These are phyloP conservation scores for Tetratostichococcus sp. DNA, from an alignment of 139 green algal genomes.

Conservation along the genomic window DNA sequence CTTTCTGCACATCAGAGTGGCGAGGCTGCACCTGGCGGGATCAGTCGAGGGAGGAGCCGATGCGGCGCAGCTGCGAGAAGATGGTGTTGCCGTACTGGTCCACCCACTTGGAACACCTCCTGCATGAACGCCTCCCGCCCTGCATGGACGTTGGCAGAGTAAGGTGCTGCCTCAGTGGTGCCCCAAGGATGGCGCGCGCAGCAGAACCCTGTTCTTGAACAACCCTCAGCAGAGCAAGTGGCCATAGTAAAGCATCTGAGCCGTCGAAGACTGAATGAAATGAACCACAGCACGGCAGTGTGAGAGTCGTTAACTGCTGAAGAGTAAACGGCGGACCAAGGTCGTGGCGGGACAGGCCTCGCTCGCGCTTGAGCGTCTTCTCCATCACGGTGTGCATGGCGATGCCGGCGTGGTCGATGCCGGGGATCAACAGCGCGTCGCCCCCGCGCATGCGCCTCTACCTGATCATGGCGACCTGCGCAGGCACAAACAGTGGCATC, in stretches of 20 bases:
- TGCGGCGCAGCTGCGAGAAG: slow-evolving; percentile 77
- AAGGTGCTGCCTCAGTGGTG: not conserved
- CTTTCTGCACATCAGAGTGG: too few species aligned
- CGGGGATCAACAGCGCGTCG: slow-evolving; percentile 92
- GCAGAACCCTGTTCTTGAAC: too few species aligned
- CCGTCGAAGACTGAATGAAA: too few species aligned
- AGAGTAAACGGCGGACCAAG: slow-evolving; percentile 64
- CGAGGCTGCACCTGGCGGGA: slow-evolving; percentile 21
- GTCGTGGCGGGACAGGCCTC: slow-evolving; percentile 81
- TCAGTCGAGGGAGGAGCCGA: slow-evolving; percentile 92
- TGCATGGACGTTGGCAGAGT: slow-evolving; percentile 14
- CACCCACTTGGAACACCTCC: slow-evolving; percentile 84
- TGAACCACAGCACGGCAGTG: too few species aligned
- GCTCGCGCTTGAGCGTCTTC: slow-evolving; percentile 87
- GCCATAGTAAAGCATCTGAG: too few species aligned
- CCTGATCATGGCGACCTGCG: slow-evolving; percentile 91
- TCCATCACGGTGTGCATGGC: slow-evolving; percentile 97
- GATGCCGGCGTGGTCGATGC: slow-evolving; percentile 96
- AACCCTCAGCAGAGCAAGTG: too few species aligned
- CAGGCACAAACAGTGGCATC: not conserved
- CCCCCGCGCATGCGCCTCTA: slow-evolving; percentile 90
- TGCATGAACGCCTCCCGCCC: slow-evolving; percentile 89
- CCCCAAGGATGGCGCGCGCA: too few species aligned
- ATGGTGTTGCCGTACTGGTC: slow-evolving; percentile 87
- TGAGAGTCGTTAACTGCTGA: too few species aligned